Percentiles rank a stretch among this genome's conserved stretches.
Evolutionary conservation across 2,329 filamentous ascomycete species (phyloP).

Genomic region (Penicillium sp.): DNA sequence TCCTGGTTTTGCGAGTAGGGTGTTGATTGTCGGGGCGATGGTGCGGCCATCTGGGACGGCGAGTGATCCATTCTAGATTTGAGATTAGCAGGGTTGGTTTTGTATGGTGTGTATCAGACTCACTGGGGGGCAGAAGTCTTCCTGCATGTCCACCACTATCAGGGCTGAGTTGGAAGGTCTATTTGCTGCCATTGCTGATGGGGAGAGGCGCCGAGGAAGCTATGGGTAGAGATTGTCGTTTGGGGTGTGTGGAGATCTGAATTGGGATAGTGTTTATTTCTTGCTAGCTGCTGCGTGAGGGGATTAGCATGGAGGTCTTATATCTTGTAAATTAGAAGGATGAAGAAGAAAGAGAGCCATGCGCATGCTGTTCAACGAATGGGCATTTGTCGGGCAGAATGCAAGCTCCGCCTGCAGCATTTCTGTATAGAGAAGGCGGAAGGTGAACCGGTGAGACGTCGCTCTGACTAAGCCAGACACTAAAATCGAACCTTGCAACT

Average conservation of each 20-base stretch:
- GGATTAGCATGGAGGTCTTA: background rate
- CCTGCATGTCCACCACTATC: slow-evolving; percentile 81
- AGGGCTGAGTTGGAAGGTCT: slow-evolving; percentile 49
- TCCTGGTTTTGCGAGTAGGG: slow-evolving; percentile 62
- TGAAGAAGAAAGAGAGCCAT: background rate
- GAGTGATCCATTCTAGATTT: slow-evolving; percentile 69
- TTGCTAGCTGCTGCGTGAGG: background rate
- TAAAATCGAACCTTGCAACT: slow-evolving; percentile 15
- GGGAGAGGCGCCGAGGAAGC: background rate
- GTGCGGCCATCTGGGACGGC: slow-evolving; percentile 70
- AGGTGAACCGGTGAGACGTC: background rate
- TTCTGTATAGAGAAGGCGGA: background rate
- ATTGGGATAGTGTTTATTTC: background rate
- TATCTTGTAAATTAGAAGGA: background rate
- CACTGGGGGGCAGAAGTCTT: slow-evolving; percentile 92
- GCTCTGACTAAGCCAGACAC: slow-evolving; percentile 18
- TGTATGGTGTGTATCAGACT: slow-evolving; percentile 29
- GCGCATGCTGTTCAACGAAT: background rate
- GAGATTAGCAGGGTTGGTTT: background rate
- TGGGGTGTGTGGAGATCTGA: background rate
- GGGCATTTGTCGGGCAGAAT: slow-evolving; percentile 8
- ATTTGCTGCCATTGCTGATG: background rate
- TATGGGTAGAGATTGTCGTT: no score
- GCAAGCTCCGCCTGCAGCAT: no score
- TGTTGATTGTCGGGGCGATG: slow-evolving; percentile 69